A percentile compares a stretch with the other conserved stretches of the same genome.
These are phyloP conservation scores for Pisolithus tinctorius DNA, from an alignment of 768 basidiomycete species.

Conservation along the genomic window DNA sequence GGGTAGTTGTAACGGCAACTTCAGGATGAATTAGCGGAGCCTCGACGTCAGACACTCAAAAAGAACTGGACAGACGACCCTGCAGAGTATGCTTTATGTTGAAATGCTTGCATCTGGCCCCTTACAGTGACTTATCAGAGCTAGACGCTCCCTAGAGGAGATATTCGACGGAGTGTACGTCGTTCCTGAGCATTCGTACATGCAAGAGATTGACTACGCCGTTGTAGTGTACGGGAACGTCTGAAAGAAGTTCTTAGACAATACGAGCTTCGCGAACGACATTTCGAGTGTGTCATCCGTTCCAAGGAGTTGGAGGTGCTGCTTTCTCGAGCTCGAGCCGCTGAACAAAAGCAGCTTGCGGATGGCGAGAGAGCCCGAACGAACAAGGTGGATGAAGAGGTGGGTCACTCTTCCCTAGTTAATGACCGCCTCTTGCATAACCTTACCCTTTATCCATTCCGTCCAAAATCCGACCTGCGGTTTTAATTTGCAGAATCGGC, in stretches of 20 bases:
- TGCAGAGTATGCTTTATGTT: constrained; percentile 47
- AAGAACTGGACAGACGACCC: constrained; percentile 80
- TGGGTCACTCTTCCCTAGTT: constrained; percentile 27
- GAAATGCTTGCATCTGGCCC: background rate
- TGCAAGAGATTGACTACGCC: background rate
- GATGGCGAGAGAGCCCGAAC: constrained; percentile 67
- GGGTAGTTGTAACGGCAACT: constrained; percentile 3
- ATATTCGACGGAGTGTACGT: constrained; percentile 84
- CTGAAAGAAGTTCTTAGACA: constrained; percentile 83
- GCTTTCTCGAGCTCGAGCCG: constrained; percentile 78
- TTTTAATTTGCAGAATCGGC: constrained; percentile 42
- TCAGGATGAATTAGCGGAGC: constrained; percentile 62
- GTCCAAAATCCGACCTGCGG: background rate
- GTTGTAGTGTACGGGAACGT: constrained; percentile 70
- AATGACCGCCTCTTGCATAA: background rate
- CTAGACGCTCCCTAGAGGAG: constrained; percentile 67
- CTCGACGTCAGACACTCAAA: constrained; percentile 60
- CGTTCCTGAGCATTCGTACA: constrained; percentile 1
- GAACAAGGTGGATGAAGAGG: constrained; percentile 71
- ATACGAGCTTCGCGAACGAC: constrained; percentile 85
- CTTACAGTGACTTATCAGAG: constrained; percentile 35
- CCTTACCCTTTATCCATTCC: background rate
- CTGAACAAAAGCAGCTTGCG: constrained; percentile 79
- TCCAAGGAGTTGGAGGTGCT: constrained; percentile 89
- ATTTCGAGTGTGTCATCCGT: constrained; percentile 88